Percentiles rank a stretch among this genome's conserved stretches.
phyloP scores from a whole-genome alignment of 306 rosid genomes.

The Acacia acuminata region DNA sequence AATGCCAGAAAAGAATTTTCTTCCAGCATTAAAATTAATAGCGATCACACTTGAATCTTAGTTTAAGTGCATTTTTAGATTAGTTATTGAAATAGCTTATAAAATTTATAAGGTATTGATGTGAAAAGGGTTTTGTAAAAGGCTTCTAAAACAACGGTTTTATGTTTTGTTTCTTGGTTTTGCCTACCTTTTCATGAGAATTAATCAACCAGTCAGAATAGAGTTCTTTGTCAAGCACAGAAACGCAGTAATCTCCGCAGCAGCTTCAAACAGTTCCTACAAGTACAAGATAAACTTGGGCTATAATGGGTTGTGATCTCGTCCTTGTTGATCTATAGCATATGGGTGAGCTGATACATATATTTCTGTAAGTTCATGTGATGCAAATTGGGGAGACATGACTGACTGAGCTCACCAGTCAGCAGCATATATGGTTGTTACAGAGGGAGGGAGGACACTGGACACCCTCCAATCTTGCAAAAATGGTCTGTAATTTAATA shows the following conservation, averaged over 20 bases:
- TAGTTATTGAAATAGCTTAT: too few species aligned
- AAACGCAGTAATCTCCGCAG: neutral
- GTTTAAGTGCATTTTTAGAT: too few species aligned
- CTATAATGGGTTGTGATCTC: constrained; percentile 12
- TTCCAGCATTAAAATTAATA: too few species aligned
- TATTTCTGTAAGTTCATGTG: constrained; percentile 8
- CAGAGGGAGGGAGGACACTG: neutral
- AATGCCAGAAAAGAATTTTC: too few species aligned
- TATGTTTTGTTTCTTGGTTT: constrained; percentile 8
- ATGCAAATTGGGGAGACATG: neutral
- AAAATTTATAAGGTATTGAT: too few species aligned
- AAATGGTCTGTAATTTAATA: constrained; percentile 7
- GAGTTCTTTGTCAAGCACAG: neutral
- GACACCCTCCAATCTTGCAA: constrained; percentile 8
- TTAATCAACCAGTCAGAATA: constrained; percentile 17
- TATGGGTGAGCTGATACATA: constrained; percentile 17
- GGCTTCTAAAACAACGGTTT: too few species aligned
- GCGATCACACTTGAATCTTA: too few species aligned
- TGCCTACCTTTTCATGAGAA: constrained; percentile 14
- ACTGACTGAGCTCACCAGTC: too few species aligned
- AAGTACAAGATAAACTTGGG: constrained; percentile 4
- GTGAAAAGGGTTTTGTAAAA: too few species aligned
- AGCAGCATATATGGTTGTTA: too few species aligned
- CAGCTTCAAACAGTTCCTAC: constrained; percentile 7
- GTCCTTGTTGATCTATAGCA: constrained; percentile 13